Base-by-base conservation (phyloP, 2,329 filamentous ascomycete genomes). In the Dryadomyces quercivorus region DNA sequence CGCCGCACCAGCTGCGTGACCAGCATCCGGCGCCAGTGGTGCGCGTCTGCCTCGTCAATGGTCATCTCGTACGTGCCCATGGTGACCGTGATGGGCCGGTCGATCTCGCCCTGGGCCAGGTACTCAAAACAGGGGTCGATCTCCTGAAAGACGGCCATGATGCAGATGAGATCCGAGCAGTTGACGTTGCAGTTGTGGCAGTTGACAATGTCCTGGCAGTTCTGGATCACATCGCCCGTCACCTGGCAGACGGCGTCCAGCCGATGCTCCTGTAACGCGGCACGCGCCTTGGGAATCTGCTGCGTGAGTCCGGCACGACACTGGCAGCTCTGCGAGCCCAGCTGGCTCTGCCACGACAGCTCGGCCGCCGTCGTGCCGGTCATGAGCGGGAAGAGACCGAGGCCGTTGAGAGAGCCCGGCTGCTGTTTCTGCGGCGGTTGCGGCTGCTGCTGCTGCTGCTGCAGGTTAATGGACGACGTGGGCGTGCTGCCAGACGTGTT, bases 131-230 rank as follows among this genome's bases (percentile, higher is more conserved):
- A 50, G 10, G 31, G 48, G 31, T 50, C 48, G 4, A n/a, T 26
- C 34, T 50, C 48, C 18, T 50, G 48, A 22, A 50, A 50, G 13
- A 50, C 31, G 34, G 48, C 48, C 48, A 50, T 50, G 31, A 50
- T 50, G 31, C 48, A 50, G 31, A 50, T 50, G 4, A 50, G 34
- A 26, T 50, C 48, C 22, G 26, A 31, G 48, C 48, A 50, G 34
- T 50, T 50, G 26, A 40, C 48, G 26, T 18, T 16, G 48, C 48
- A 50, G 9, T 40, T 15, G 7, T 36, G 26, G 48, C 48, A 50
- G 26, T 38, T 7, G 8, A 40, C 26, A 21, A 50, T 40, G n/a
- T 50, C 48, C n/a, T 36, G 48, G 48, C 48, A 50, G 5, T 26
- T 8, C 34, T 50, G 48, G 31, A 50, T 50, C 10, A 50, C 26